Evolutionary conservation across 2,329 filamentous ascomycete genomes (phyloP).

Genomic region (Microsporum ferrugineum): DNA sequence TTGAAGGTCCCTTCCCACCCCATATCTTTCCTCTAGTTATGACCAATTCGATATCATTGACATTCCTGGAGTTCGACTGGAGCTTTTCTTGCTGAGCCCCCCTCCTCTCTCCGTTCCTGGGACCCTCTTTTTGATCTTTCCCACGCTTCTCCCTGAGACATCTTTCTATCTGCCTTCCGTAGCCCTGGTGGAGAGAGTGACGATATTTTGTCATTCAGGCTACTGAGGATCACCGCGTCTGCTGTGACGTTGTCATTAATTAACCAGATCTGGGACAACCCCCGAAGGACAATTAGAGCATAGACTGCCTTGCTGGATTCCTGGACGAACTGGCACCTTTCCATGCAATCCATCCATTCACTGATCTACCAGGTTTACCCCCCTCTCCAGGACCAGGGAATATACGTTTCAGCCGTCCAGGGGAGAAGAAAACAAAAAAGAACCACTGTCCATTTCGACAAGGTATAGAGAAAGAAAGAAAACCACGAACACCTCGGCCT

Average conservation of each 20-base stretch:
- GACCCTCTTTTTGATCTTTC: neutral
- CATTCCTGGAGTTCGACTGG: neutral
- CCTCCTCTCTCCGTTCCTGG: neutral
- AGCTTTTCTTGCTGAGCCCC: neutral
- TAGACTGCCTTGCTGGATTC: neutral
- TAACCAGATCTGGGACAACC: neutral
- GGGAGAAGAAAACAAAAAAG: too few species aligned
- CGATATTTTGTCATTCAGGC: neutral
- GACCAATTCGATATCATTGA: neutral
- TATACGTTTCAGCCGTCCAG: too few species aligned
- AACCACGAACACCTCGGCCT: too few species aligned
- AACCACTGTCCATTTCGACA: too few species aligned
- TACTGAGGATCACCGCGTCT: neutral
- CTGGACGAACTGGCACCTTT: neutral
- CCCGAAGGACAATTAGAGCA: neutral
- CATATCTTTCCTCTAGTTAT: neutral
- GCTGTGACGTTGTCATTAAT: neutral
- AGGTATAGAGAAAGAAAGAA: too few species aligned
- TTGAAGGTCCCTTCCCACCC: neutral
- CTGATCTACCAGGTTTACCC: too few species aligned
- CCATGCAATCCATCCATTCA: too few species aligned
- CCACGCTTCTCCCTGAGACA: neutral
- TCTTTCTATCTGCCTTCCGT: neutral
- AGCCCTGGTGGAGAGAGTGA: constrained; percentile 1
- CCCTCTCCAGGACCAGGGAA: too few species aligned